phyloP scores from a whole-genome alignment of 352 stramenopile genomes.

The Globisporangium takayamanum region DNA sequence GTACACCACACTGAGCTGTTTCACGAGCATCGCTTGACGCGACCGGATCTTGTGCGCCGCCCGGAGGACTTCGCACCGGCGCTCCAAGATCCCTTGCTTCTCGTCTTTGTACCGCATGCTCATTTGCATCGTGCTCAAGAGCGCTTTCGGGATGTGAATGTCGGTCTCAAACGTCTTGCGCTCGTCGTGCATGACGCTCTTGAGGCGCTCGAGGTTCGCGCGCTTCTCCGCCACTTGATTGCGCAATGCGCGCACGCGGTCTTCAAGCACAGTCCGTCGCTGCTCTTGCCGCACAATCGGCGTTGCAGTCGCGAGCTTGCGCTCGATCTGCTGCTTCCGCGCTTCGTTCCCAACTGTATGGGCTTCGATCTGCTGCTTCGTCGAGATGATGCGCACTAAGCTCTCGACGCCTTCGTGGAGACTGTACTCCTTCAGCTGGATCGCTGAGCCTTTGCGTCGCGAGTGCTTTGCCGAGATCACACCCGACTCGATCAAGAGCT shows the following conservation, averaged over 20 bases:
- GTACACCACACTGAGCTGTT: conserved; percentile 70
- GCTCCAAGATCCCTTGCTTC: conserved; percentile 68
- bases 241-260: conserved; percentile 41
- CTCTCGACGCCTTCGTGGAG: conserved; percentile 69
- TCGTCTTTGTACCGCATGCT: conserved; percentile 80
- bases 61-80: conserved; percentile 66
- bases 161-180: conserved; percentile 72
- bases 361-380: conserved; percentile 40
- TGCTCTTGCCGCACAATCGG: conserved; percentile 40
- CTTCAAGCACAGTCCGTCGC: conserved; percentile 33
- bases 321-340: conserved; percentile 48
- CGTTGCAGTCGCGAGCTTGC: conserved; percentile 33
- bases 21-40: conserved; percentile 71
- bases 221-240: conserved; percentile 51
- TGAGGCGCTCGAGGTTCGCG: conserved; percentile 46
- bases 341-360: conserved; percentile 33
- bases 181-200: conserved; percentile 65
- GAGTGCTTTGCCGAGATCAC: conserved; percentile 63
- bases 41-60: conserved; percentile 80
- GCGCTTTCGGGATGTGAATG: conserved; percentile 73
- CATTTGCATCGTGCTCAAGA: conserved; percentile 77
- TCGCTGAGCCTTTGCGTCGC: conserved; percentile 64
- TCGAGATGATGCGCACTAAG: conserved; percentile 45
- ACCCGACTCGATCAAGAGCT: conserved; percentile 57
- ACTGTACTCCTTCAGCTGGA: conserved; percentile 74